phyloP scores from a whole-genome alignment of 768 basidiomycete species.

The Coprinopsis cinerea region DNA sequence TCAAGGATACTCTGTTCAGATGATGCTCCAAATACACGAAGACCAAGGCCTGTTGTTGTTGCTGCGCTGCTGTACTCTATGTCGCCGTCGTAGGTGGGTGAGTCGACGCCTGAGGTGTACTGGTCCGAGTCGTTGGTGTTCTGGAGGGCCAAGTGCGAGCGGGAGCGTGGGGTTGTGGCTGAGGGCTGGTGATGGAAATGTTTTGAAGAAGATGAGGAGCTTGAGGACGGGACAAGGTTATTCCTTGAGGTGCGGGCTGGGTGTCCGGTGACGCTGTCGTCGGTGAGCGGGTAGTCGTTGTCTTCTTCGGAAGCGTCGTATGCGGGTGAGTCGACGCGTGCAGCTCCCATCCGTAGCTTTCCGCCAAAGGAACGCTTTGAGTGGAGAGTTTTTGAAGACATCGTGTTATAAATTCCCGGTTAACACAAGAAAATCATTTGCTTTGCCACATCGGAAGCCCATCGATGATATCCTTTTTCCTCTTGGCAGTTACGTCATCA shows the following conservation, averaged over 20 bases:
- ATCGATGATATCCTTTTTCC: too few species aligned
- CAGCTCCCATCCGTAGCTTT: conserved; percentile 38
- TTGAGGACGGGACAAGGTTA: conserved; percentile 20
- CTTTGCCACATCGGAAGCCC: too few species aligned
- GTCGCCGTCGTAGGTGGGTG: conserved; percentile 88
- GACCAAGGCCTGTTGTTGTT: conserved; percentile 21
- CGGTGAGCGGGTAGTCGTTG: conserved; percentile 73
- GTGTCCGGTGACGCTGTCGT: conserved; percentile 56
- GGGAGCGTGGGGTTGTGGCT: conserved; percentile 19
- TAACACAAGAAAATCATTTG: too few species aligned
- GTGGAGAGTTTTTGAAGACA: conserved; percentile 37
- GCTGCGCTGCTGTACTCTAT: conserved; percentile 70
- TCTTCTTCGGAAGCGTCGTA: conserved; percentile 87
- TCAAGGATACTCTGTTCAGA: conserved; percentile 36
- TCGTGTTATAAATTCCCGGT: conserved; percentile 19
- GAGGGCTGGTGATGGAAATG: conserved; percentile 16
- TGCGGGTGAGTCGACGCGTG: conserved; percentile 56
- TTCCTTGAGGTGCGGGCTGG: conserved; percentile 16
- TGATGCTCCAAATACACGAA: conserved; percentile 12
- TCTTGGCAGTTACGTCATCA: neutral
- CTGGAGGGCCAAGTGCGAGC: conserved; percentile 49
- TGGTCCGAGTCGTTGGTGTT: conserved; percentile 52
- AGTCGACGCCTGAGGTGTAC: conserved; percentile 50
- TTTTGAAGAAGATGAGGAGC: neutral
- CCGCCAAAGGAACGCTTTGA: conserved; percentile 69